Evolutionary conservation across 2,329 filamentous ascomycete species (phyloP), one percentile per base, ranked within the genome.

Genomic region (Phymatotrichopsis omnivora): DNA sequence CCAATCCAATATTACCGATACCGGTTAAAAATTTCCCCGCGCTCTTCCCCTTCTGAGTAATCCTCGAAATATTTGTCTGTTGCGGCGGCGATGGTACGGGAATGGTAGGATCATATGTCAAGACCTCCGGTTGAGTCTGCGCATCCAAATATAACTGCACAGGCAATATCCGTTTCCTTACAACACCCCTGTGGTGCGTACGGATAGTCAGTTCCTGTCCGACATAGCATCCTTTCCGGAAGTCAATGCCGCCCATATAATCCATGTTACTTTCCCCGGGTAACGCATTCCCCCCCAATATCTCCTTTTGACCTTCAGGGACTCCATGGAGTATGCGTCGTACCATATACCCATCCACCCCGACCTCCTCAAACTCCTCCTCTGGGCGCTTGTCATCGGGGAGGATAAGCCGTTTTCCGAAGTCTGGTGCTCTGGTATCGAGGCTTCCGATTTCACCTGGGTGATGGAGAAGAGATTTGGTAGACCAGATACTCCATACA

Each of bases 121-220:
- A 39, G 12, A 20, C 27, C 17, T 19, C 4, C 45, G 55, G 19
- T 55, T 57, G 20, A 61, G 45, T 4, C 11, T 60, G 58, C 20
- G 65, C 63, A 27, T 67, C 65, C 5, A 62, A 62, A 62, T 89
- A 91, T 12, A 95, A 60, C 54, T 81, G 66, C 25, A 89, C 78
- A 0, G 91, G 91, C 41, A 98, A 63, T 38, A 96, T 76, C 38
- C 91, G 74, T 70, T 95, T 94, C 51, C 91, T 74, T 30, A 98
- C 85, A 12, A 98, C 85, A 17, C 91, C 91, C 10, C 82, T 87
- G 65, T 98, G 91, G 62, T 87, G 82, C 1, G 91, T 98, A 31
- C 91, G 80, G 55, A 96, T 94, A 1, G 91, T 96, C 53, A 98
- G 73, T 64, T 98, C 91, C 65, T 98, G 91, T 0, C 91, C 91